These are phyloP conservation scores for Globisporangium lucens DNA, from an alignment of 352 stramenopile species.

Conservation along the genomic window DNA sequence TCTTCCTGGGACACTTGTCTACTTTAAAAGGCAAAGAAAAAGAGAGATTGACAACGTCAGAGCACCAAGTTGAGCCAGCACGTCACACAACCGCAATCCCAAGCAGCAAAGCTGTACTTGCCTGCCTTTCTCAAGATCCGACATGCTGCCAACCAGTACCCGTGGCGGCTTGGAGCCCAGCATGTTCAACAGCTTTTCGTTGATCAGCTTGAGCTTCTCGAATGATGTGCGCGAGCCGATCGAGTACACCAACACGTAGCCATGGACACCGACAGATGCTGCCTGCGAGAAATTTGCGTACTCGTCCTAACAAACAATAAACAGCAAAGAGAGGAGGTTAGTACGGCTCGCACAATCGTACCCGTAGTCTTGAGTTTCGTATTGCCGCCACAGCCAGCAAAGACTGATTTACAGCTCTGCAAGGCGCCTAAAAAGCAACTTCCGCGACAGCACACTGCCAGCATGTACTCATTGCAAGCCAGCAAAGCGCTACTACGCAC, in stretches of 20 bases:
- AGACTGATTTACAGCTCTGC: not conserved
- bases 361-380: not conserved
- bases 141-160: slow-evolving; percentile 95
- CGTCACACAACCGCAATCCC: not conserved
- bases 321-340: not conserved
- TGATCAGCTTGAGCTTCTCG: slow-evolving; percentile 94
- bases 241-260: slow-evolving; percentile 95
- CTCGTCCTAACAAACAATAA: slow-evolving; percentile 72
- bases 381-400: not conserved
- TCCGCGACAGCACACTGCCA: not conserved
- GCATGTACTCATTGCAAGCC: not conserved
- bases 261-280: slow-evolving; percentile 93
- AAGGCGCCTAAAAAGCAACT: too few species aligned
- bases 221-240: slow-evolving; percentile 92
- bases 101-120: slow-evolving; percentile 30
- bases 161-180: slow-evolving; percentile 90
- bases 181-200: slow-evolving; percentile 93
- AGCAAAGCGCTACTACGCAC: not conserved
- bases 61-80: not conserved
- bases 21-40: slow-evolving; percentile 7
- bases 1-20: slow-evolving; percentile 84
- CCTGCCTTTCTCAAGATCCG: slow-evolving; percentile 90
- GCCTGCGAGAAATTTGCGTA: slow-evolving; percentile 96
- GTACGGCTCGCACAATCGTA: too few species aligned
- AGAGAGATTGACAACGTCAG: not conserved